These are phyloP conservation scores for Aspergillus chevalieri DNA, from an alignment of 2,329 filamentous ascomycete genomes.

Conservation along the genomic window DNA sequence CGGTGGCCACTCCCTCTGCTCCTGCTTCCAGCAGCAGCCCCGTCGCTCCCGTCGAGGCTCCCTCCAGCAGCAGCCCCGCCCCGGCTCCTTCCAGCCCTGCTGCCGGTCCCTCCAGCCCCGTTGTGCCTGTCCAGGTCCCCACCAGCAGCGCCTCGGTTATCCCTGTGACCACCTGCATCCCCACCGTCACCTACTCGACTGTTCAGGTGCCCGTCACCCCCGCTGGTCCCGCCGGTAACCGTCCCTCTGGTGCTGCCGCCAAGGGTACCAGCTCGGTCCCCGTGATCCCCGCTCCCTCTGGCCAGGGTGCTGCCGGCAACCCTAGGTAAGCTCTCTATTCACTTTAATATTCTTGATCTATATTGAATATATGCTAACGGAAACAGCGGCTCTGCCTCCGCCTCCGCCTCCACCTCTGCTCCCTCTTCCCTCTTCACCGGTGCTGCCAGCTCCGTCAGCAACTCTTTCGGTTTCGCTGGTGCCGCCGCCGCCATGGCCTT, in stretches of 20 bases:
- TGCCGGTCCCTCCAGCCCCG: constrained; percentile 10
- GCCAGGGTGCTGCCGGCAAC: constrained; percentile 4
- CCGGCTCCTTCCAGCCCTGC: constrained; percentile 9
- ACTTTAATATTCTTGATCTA: background rate
- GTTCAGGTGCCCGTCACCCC: constrained; percentile 15
- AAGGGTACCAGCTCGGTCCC: constrained; percentile 10
- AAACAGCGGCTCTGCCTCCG: constrained; percentile 12
- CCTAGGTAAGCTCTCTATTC: constrained; percentile 12
- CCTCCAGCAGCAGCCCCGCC: constrained; percentile 6
- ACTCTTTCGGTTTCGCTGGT: constrained; percentile 26
- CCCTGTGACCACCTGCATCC: constrained; percentile 27
- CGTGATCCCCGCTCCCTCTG: constrained; percentile 14
- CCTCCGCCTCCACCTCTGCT: constrained; percentile 12
- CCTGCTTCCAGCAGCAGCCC: constrained; percentile 2
- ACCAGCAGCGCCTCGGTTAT: constrained; percentile 18
- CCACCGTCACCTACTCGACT: constrained; percentile 27
- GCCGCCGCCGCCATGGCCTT: constrained; percentile 25
- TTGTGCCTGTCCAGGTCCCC: background rate
- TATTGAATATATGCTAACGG: constrained; percentile 1
- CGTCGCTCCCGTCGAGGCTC: constrained; percentile 6
- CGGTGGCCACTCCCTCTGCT: background rate
- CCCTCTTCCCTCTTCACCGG: constrained; percentile 20
- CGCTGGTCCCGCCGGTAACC: background rate
- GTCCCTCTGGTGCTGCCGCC: constrained; percentile 5
- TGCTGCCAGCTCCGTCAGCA: constrained; percentile 22